phyloP scores from a whole-genome alignment of 108 stramenopile species.

The Nitzschia palea region DNA sequence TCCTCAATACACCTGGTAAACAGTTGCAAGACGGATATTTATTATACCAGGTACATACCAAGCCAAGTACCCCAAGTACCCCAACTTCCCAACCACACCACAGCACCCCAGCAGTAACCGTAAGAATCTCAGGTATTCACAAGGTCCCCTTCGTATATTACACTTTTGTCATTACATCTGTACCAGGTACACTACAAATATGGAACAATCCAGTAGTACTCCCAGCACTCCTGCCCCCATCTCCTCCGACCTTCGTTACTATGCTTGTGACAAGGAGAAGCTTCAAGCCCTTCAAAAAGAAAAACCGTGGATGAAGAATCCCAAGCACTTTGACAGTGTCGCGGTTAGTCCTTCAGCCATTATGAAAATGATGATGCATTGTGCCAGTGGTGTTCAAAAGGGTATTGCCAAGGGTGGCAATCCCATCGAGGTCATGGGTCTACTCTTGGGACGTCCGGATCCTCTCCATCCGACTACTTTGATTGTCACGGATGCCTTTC shows the following conservation, averaged over 20 bases:
- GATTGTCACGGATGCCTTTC: conserved; percentile 94
- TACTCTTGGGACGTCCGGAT: conserved; percentile 86
- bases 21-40: no score
- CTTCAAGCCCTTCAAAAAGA: conserved; percentile 48
- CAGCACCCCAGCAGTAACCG: no score
- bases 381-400: conserved; percentile 96
- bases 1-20: no score
- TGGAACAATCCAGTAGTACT: no score
- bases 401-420: conserved; percentile 91
- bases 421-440: conserved; percentile 95
- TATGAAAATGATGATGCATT: conserved; percentile 94
- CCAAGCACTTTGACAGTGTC: conserved; percentile 63
- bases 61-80: no score
- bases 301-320: conserved; percentile 70
- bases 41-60: no score
- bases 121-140: no score
- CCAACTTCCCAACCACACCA: no score
- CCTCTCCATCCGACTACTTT: conserved; percentile 62
- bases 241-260: conserved; percentile 39
- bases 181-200: no score
- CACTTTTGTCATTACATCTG: no score
- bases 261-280: conserved; percentile 44
- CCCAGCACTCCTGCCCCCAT: not conserved
- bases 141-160: no score
- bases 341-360: conserved; percentile 73